Evolutionary conservation across 805 yeast species (phyloP), one percentile per base, ranked within the genome.

Genomic region (Ascoidea rubescens): DNA sequence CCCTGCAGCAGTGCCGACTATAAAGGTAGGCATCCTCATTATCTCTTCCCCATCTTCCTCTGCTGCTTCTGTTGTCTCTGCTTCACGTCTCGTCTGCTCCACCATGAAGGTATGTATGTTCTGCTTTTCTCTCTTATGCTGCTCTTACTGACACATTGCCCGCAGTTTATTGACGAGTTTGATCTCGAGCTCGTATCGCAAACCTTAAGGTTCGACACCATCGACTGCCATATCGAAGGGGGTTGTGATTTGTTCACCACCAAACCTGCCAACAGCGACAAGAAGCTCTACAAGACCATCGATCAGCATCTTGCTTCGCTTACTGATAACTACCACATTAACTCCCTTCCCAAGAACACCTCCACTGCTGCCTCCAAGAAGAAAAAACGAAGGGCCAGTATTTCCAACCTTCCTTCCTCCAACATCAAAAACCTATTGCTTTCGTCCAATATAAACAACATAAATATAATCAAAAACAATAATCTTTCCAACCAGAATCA

Each of bases 231-330:
- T 58, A 80, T 93, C 45, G 77, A 78, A 52, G 98, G 97, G 10
- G 89, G 95, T 31, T 83, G 96, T 64, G 99, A 93, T 63, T 74
- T 93, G 49, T 93, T 88, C 62, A 87, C 98, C 1, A 93, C 99
- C 1, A 93, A 91, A 62, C 89, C 96, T 1, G 87, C 90, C 30
- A 87, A 93, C 1, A 76, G 91, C 1, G 99, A 93, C 66, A 77
- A 89, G 59, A 90, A 90, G 66, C 75, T 91, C 32, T 88, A 86
- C 71, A 87, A 88, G 65, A 80, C 90, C 0, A 80, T 93, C 47
- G 97, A 89, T 63, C 80, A 83, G 58, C 91, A 87, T 61, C 73
- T 87, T 53, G 85, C 83, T 55, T 65, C 73, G 7, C 64, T 73
- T 31, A 61, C 72, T 37, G 43, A 30, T 50, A 51, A 21, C 45